These are phyloP conservation scores for Gracilaria domingensis DNA, from an alignment of 23 red algal genomes.

Conservation along the genomic window DNA sequence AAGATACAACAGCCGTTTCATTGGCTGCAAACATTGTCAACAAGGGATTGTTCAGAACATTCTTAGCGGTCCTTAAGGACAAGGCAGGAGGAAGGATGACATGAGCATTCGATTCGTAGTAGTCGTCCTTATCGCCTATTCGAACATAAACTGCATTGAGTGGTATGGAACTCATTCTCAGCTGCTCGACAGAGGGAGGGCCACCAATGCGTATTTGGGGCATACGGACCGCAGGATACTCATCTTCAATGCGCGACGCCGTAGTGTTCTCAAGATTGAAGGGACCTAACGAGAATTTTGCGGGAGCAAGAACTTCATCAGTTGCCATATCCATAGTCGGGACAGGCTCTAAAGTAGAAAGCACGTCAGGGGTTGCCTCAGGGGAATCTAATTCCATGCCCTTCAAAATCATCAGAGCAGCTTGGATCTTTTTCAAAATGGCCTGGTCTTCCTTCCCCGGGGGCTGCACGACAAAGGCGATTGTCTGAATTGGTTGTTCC, in stretches of 20 bases:
- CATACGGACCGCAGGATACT: neutral
- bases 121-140: neutral
- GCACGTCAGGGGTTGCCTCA: neutral
- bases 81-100: constrained; percentile 18
- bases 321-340: neutral
- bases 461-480: constrained; percentile 10
- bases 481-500: neutral
- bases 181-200: neutral
- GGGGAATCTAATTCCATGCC: neutral
- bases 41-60: neutral
- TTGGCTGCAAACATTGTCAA: constrained; percentile 26
- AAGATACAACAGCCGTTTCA: neutral
- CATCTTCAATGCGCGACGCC: neutral
- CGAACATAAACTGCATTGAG: neutral
- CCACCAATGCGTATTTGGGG: neutral
- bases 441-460: constrained; percentile 5
- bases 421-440: constrained; percentile 5
- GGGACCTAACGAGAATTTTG: neutral
- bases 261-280: neutral
- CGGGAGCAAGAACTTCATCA: neutral
- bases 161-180: neutral
- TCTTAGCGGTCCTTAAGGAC: constrained; percentile 2
- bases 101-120: constrained; percentile 35
- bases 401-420: neutral
- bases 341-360: neutral